phyloP scores from a whole-genome alignment of 139 green algal genomes.

The Pleodorina starrii region DNA sequence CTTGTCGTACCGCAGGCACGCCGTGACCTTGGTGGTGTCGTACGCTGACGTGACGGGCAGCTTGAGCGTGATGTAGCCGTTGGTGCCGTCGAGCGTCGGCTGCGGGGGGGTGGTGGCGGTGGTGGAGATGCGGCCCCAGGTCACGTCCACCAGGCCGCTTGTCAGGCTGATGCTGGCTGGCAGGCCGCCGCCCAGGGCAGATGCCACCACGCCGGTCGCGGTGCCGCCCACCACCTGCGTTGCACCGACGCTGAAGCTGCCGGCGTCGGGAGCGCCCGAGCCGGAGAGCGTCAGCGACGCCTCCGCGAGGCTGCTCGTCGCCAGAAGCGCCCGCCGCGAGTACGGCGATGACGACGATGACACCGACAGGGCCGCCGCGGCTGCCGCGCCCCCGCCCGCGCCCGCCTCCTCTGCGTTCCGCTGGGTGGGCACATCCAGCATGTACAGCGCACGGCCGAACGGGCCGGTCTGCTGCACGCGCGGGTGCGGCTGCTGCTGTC shows the following conservation, averaged over 20 bases:
- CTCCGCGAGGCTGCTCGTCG: not conserved
- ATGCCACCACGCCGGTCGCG: not conserved
- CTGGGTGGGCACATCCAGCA: not conserved
- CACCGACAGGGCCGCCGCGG: not conserved
- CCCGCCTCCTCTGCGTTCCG: not conserved
- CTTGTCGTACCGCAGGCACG: not conserved
- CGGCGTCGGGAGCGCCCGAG: not conserved
- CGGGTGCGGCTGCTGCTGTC: not conserved
- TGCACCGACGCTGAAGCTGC: not conserved
- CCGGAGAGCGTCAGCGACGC: not conserved
- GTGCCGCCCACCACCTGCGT: not conserved
- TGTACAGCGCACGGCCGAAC: not conserved
- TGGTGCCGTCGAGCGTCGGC: not conserved
- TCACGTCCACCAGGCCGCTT: not conserved
- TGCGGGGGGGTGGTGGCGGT: too few species aligned
- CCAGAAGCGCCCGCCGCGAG: not conserved
- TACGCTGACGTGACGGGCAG: not conserved
- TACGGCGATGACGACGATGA: not conserved
- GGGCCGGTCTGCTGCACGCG: not conserved
- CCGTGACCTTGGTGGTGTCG: not conserved
- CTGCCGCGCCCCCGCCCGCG: too few species aligned
- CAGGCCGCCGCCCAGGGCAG: not conserved
- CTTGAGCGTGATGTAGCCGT: conserved; percentile 3
- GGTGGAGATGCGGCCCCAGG: not conserved
- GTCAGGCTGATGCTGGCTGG: not conserved